A percentile compares a stretch with the other conserved stretches of the same genome.
These are phyloP conservation scores for Clitopilus hobsonii DNA, from an alignment of 768 basidiomycete species.

Conservation along the genomic window DNA sequence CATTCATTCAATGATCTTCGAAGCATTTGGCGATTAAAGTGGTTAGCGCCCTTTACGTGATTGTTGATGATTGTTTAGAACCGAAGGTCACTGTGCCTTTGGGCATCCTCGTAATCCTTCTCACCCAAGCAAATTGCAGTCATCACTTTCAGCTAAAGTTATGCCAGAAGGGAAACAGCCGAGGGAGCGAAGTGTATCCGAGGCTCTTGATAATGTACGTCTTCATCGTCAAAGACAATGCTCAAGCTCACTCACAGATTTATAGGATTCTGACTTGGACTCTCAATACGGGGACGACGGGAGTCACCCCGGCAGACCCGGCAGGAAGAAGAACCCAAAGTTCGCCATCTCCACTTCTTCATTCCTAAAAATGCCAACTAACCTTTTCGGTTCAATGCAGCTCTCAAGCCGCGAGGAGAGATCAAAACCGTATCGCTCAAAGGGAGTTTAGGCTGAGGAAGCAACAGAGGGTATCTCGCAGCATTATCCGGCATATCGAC, in stretches of 20 bases:
- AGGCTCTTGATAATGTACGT: constrained; percentile 45
- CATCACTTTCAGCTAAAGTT: constrained; percentile 17
- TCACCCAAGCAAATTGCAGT: constrained; percentile 34
- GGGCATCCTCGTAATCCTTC: constrained; percentile 34
- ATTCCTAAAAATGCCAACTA: constrained; percentile 6
- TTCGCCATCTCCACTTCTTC: constrained; percentile 25
- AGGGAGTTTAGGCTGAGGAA: constrained; percentile 90
- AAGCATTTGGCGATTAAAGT: background rate
- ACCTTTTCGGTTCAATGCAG: constrained; percentile 30
- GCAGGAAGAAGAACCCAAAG: constrained; percentile 91
- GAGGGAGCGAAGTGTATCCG: constrained; percentile 63
- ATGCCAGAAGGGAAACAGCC: constrained; percentile 43
- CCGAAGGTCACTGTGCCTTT: constrained; percentile 5
- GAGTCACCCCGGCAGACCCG: constrained; percentile 57
- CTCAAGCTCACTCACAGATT: constrained; percentile 2
- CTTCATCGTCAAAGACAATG: constrained; percentile 7
- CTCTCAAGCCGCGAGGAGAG: constrained; percentile 83
- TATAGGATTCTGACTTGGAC: constrained; percentile 65
- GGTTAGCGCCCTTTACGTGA: constrained; percentile 7
- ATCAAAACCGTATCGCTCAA: constrained; percentile 91
- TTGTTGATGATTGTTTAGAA: constrained; percentile 10
- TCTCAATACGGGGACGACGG: constrained; percentile 39
- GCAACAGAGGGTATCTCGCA: constrained; percentile 66
- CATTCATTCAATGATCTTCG: background rate
- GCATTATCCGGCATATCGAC: background rate